Percentiles rank a stretch among this genome's conserved stretches.
Conservation (phyloP, 164 flowering plant species). For the Vitis labrusca region DNA sequence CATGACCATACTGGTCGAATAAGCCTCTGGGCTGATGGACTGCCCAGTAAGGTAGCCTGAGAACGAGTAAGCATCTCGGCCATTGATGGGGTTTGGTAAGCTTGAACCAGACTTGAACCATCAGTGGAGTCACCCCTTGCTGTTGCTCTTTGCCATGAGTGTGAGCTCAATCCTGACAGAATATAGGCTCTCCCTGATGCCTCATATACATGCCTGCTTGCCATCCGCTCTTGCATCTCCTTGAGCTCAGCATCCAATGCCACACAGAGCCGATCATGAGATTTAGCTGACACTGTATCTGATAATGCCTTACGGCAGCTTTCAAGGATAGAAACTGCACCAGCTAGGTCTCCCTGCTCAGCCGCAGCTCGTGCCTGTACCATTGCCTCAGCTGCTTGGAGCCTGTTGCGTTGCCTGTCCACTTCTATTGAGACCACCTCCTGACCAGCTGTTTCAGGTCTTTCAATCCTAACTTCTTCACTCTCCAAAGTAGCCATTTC, state of each 20-base stretch:
- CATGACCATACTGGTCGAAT: slow-evolving; percentile 20
- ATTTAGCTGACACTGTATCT: slow-evolving; percentile 43
- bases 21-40: slow-evolving; percentile 37
- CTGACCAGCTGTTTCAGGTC: slow-evolving; percentile 41
- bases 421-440: slow-evolving; percentile 53
- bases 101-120: slow-evolving; percentile 41
- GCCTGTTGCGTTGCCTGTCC: slow-evolving; percentile 61
- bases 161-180: slow-evolving; percentile 73
- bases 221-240: slow-evolving; percentile 77
- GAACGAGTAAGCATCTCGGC: slow-evolving; percentile 66
- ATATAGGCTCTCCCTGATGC: slow-evolving; percentile 71
- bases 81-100: slow-evolving; percentile 72
- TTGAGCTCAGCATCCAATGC: slow-evolving; percentile 69
- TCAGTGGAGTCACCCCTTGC: slow-evolving; percentile 68
- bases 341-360: slow-evolving; percentile 55
- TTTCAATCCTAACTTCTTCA: slow-evolving; percentile 38
- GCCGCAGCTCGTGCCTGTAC: slow-evolving; percentile 59
- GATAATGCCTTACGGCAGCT: slow-evolving; percentile 37
- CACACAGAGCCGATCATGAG: slow-evolving; percentile 45
- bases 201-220: slow-evolving; percentile 58
- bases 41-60: slow-evolving; percentile 41
- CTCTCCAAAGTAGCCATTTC: slow-evolving; percentile 29
- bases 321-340: slow-evolving; percentile 48
- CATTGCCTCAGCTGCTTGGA: slow-evolving; percentile 71
- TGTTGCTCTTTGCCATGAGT: slow-evolving; percentile 78